Conservation (phyloP, 257 asterid genomes). For the Lycium barbarum region DNA sequence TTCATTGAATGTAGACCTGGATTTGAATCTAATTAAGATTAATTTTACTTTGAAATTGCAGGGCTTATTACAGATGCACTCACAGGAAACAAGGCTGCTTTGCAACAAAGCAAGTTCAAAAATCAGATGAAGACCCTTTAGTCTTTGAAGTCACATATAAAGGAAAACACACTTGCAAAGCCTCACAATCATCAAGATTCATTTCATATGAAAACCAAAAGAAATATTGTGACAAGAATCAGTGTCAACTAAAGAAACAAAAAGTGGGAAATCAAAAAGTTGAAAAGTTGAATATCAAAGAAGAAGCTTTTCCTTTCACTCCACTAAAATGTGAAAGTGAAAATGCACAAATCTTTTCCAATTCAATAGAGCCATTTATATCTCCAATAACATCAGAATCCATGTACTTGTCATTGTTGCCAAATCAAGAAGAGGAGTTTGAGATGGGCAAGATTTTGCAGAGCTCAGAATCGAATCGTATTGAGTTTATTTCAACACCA, state of each 20-base stretch:
- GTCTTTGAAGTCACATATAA: conserved; percentile 55
- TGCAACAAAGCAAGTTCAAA: conserved; percentile 82
- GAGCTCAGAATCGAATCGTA: conserved; percentile 43
- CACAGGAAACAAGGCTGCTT: conserved; percentile 71
- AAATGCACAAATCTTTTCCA: conserved; percentile 40
- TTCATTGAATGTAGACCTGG: too few relatives aligned
- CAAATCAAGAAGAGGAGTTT: conserved; percentile 42
- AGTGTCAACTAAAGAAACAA: conserved; percentile 27
- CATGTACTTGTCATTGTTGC: conserved; percentile 46
- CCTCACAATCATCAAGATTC: conserved; percentile 20
- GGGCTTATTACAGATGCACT: conserved; percentile 86
- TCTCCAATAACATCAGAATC: conserved; percentile 43
- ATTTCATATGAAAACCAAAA: conserved; percentile 35
- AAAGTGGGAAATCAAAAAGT: too few relatives aligned
- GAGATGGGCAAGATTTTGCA: conserved; percentile 38
- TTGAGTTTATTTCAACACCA: conserved; percentile 39
- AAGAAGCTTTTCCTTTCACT: not conserved
- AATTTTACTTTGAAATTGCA: conserved; percentile 35
- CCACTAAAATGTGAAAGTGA: conserved; percentile 19
- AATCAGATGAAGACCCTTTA: conserved; percentile 56
- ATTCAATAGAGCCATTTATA: conserved; percentile 33
- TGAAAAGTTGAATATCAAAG: conserved; percentile 19
- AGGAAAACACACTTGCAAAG: conserved; percentile 67
- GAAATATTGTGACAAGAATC: not conserved
- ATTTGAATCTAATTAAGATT: not conserved